These are phyloP conservation scores for Pyrenopolyporus hunteri DNA, from an alignment of 495 filamentous ascomycete species.

Conservation along the genomic window DNA sequence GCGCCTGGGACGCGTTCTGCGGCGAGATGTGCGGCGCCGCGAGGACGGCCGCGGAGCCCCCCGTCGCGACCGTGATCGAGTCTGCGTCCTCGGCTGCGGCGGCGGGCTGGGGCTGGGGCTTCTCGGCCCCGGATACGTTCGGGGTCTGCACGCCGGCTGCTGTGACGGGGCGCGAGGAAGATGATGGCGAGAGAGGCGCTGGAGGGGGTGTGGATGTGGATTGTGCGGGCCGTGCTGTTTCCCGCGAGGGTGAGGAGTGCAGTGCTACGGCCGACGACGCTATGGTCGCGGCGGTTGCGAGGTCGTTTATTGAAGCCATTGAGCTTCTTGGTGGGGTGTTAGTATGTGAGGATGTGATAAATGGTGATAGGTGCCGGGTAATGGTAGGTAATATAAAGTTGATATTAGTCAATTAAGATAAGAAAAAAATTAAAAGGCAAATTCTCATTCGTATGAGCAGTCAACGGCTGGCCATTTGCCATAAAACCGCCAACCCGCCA, in stretches of 20 bases:
- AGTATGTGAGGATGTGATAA: too few relatives aligned
- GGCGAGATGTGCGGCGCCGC: constrained; percentile 35
- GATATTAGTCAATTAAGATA: not conserved
- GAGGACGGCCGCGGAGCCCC: constrained; percentile 28
- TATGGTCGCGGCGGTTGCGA: constrained; percentile 49
- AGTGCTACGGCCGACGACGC: constrained; percentile 45
- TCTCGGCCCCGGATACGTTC: not conserved
- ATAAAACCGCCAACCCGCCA: too few relatives aligned
- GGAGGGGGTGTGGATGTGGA: not conserved
- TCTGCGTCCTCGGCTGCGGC: constrained; percentile 15
- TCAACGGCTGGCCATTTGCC: too few relatives aligned
- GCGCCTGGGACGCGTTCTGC: constrained; percentile 29
- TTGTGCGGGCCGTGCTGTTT: not conserved
- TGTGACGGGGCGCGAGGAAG: constrained; percentile 1
- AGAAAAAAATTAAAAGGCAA: too few relatives aligned
- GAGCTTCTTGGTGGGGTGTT: not conserved
- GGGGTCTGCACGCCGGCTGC: not conserved
- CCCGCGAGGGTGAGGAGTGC: constrained; percentile 28
- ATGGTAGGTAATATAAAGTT: not conserved
- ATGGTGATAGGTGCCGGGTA: not conserved
- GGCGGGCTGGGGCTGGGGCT: not conserved
- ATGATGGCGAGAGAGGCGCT: not conserved
- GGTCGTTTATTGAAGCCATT: constrained; percentile 55
- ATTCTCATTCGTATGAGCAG: too few relatives aligned
- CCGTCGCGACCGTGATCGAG: constrained; percentile 24